phyloP scores from a whole-genome alignment of 2,329 filamentous ascomycete species.

The Ophiostoma ips region DNA sequence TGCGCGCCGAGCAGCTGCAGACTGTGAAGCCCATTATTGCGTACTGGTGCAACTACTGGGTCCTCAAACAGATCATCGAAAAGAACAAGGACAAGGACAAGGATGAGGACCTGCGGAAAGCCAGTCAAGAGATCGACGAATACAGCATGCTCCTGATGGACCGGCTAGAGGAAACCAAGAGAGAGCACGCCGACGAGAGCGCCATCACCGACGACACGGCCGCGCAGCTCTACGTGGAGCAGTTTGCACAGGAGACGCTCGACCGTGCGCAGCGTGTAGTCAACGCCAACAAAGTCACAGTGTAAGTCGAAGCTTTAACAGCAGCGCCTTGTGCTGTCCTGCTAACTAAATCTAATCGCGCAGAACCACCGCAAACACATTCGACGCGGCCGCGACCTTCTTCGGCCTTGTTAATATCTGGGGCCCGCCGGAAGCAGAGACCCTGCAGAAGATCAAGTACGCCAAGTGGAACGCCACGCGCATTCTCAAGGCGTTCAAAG shows the following conservation, averaged over 20 bases:
- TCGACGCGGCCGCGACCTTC: conserved; percentile 84
- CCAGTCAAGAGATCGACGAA: conserved; percentile 60
- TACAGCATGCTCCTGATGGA: conserved; percentile 96
- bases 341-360: background rate
- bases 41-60: conserved; percentile 94
- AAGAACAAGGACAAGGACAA: background rate
- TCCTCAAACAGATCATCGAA: conserved; percentile 75
- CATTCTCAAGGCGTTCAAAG: conserved; percentile 81
- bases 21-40: conserved; percentile 73
- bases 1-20: conserved; percentile 73
- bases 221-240: conserved; percentile 83
- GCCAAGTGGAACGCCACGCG: conserved; percentile 91
- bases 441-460: conserved; percentile 79
- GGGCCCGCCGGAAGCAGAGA: conserved; percentile 60
- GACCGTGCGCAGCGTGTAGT: conserved; percentile 71
- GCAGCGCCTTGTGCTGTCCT: no score
- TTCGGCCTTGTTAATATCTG: conserved; percentile 80
- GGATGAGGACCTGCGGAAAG: conserved; percentile 60
- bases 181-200: conserved; percentile 60
- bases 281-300: conserved; percentile 68
- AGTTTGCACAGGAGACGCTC: conserved; percentile 84
- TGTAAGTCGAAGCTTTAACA: conserved; percentile 18
- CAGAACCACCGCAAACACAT: conserved; percentile 75
- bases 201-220: conserved; percentile 74
- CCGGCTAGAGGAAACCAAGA: conserved; percentile 61